Percentiles rank a stretch among this genome's conserved stretches.
Evolutionary conservation across 805 yeast species (phyloP).

Genomic region (Komagataella populi): DNA sequence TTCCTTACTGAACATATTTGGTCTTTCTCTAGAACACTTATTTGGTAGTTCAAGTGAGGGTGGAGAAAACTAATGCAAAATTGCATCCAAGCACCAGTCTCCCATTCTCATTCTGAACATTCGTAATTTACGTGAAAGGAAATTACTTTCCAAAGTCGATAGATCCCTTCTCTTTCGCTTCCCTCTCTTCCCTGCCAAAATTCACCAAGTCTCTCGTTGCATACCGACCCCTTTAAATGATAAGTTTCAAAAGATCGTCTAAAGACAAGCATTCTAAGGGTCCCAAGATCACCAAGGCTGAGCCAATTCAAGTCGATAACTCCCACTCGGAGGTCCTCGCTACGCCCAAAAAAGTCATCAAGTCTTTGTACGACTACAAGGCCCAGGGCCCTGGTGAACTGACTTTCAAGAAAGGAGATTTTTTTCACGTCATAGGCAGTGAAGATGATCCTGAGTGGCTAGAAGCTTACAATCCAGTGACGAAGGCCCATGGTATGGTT

Average conservation of each 20-base stretch:
- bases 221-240: background rate
- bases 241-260: conserved; percentile 16
- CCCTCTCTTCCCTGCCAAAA: background rate
- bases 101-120: background rate
- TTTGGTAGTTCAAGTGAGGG: background rate
- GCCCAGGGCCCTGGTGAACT: conserved; percentile 78
- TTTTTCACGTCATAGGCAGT: conserved; percentile 59
- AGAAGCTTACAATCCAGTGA: conserved; percentile 79
- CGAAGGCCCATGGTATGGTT: conserved; percentile 70
- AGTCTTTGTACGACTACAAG: conserved; percentile 63
- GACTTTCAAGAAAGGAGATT: conserved; percentile 70
- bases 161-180: background rate
- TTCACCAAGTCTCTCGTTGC: background rate
- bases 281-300: conserved; percentile 2
- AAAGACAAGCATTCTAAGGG: conserved; percentile 15
- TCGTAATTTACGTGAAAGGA: background rate
- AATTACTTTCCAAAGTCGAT: background rate
- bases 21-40: background rate
- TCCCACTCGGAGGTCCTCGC: conserved; percentile 4
- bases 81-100: background rate
- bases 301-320: background rate
- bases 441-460: conserved; percentile 61
- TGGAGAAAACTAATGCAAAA: background rate
- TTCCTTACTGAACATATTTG: conserved; percentile 32
- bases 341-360: conserved; percentile 66